Evolutionary conservation across 345 rosid genomes (phyloP).

Genomic region (Eucalyptus regnans): DNA sequence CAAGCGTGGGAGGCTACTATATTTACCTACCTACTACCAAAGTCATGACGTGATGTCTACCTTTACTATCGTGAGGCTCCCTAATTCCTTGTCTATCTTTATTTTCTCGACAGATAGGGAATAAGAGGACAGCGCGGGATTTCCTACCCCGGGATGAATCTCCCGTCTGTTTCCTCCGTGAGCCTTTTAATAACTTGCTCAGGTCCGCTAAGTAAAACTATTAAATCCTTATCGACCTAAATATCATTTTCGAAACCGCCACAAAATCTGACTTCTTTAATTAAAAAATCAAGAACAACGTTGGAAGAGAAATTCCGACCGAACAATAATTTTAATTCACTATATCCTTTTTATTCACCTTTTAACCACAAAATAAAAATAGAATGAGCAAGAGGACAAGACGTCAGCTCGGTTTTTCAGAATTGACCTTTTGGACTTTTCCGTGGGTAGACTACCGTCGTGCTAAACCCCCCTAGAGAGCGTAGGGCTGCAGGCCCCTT

Average conservation of each 20-base stretch:
- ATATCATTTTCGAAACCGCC: not conserved
- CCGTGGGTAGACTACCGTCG: not conserved
- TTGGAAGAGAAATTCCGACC: not conserved
- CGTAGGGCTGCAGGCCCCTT: not conserved
- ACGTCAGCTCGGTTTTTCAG: not conserved
- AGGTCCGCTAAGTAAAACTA: no score
- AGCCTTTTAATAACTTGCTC: no score
- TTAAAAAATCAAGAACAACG: not conserved
- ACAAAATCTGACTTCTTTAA: no score
- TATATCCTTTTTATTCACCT: not conserved
- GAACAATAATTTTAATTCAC: not conserved
- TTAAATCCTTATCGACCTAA: not conserved
- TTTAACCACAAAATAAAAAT: not conserved
- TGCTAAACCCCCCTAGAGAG: not conserved
- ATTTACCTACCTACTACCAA: no score
- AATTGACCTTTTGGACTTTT: not conserved
- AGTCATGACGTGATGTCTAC: no score
- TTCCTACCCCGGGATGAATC: no score
- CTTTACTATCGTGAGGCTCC: no score
- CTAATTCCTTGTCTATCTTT: no score
- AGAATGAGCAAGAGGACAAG: not conserved
- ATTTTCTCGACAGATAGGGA: no score
- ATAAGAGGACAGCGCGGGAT: no score
- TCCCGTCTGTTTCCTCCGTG: no score
- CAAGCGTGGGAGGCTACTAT: no score